Percentiles rank a stretch among this genome's conserved stretches.
phyloP scores from a whole-genome alignment of 257 asterid species.

The Misopates orontium region DNA sequence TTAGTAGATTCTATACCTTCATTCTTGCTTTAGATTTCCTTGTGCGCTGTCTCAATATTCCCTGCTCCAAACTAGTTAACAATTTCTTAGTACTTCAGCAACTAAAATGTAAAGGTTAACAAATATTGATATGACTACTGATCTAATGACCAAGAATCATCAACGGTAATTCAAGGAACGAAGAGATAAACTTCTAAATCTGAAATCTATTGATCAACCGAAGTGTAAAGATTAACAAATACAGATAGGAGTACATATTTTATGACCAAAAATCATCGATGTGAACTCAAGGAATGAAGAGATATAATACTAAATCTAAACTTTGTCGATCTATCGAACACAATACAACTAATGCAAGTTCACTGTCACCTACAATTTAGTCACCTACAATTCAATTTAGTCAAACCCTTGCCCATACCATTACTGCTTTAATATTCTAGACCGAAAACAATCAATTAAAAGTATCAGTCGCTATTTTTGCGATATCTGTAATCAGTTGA shows the following conservation, averaged over 20 bases:
- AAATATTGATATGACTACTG: neutral
- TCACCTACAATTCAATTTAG: too few species aligned
- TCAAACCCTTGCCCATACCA: too few species aligned
- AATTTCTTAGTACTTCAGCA: neutral
- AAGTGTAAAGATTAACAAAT: neutral
- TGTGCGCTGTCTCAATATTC: slow-evolving; percentile 14
- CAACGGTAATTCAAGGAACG: neutral
- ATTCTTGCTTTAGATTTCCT: neutral
- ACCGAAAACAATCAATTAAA: neutral
- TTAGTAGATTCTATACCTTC: neutral
- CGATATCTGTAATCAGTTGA: neutral
- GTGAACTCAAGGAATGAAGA: slow-evolving; percentile 2
- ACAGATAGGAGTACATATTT: neutral
- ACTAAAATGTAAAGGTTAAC: neutral
- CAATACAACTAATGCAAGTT: neutral
- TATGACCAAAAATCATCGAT: neutral
- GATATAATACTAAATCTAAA: neutral
- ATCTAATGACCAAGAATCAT: neutral
- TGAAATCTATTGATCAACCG: neutral
- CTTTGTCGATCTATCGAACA: neutral
- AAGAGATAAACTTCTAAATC: neutral
- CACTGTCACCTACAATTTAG: neutral
- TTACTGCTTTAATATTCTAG: slow-evolving; percentile 10
- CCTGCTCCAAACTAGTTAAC: neutral
- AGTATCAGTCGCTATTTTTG: neutral